Conservation (phyloP, 495 filamentous ascomycete species). For the Penicillium atrosanguineum region DNA sequence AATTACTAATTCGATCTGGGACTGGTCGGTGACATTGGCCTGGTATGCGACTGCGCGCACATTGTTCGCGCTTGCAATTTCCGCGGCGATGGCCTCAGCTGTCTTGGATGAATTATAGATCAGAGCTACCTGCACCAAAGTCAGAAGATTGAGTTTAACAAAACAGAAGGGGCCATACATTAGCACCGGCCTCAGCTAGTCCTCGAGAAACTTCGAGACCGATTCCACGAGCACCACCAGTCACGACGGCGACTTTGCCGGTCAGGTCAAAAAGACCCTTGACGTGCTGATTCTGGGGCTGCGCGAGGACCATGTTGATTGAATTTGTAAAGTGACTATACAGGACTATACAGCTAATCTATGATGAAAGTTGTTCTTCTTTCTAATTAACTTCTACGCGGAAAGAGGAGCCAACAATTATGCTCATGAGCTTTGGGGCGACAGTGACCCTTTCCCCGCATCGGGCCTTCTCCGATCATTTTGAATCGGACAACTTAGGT, state of each 20-base stretch:
- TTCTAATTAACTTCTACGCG: background rate
- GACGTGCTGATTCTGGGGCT: conserved; percentile 38
- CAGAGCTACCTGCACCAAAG: conserved; percentile 47
- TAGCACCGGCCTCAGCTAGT: conserved; percentile 75
- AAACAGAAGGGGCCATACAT: conserved; percentile 30
- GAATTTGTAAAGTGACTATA: too few species aligned
- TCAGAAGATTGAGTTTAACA: background rate
- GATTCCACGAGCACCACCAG: conserved; percentile 70
- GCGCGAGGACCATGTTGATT: conserved; percentile 37
- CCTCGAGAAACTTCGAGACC: conserved; percentile 70
- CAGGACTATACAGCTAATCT: background rate
- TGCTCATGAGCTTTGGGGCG: background rate
- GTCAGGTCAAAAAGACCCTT: conserved; percentile 36
- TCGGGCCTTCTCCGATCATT: background rate
- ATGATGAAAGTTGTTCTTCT: too few species aligned
- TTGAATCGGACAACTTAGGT: background rate
- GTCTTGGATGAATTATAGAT: conserved; percentile 78
- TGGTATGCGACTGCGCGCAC: conserved; percentile 66
- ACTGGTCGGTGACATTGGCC: conserved; percentile 58
- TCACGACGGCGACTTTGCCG: conserved; percentile 36
- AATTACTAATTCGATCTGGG: conserved; percentile 53
- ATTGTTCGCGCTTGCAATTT: conserved; percentile 69
- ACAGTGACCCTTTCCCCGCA: background rate
- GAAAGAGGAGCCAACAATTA: background rate
- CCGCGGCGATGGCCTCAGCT: conserved; percentile 61